Evolutionary conservation across 2,329 filamentous ascomycete species (phyloP).

Genomic region (Dactylellina haptotyla): DNA sequence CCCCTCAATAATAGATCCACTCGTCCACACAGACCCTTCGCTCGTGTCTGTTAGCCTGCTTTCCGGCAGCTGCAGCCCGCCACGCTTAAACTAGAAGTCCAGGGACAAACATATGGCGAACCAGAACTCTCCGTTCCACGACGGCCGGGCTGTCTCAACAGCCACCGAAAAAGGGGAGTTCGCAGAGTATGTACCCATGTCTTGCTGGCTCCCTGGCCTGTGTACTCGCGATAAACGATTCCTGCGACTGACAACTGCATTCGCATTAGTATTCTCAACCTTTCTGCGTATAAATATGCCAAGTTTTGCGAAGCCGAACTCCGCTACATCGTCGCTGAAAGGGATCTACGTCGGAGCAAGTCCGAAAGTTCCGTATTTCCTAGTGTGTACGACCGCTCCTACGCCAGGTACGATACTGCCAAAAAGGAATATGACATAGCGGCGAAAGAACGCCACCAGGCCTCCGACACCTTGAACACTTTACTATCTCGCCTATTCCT

Average conservation of each 20-base stretch:
- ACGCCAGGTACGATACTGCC: background rate
- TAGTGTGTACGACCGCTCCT: background rate
- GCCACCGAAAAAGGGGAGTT: background rate
- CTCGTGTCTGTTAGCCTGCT: background rate
- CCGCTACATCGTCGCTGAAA: background rate
- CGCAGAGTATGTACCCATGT: conserved; percentile 8
- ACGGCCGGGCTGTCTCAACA: background rate
- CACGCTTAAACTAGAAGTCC: background rate
- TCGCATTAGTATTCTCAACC: conserved; percentile 8
- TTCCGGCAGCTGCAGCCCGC: background rate
- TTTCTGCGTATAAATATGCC: background rate
- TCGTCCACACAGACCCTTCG: too few species aligned
- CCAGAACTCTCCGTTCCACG: background rate
- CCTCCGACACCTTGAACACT: background rate
- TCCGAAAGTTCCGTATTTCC: conserved; percentile 12
- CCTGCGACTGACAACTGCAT: background rate
- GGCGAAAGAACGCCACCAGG: background rate
- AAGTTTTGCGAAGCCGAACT: conserved; percentile 8
- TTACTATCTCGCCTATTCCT: background rate
- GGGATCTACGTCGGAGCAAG: conserved; percentile 6
- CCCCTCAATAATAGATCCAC: too few species aligned
- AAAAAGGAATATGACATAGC: conserved; percentile 21
- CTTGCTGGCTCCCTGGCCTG: background rate
- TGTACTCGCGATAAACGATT: background rate
- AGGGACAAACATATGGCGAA: conserved; percentile 6